Evolutionary conservation across 805 yeast species (phyloP), one percentile per base, ranked within the genome.

Genomic region (Candida dajiaensis): DNA sequence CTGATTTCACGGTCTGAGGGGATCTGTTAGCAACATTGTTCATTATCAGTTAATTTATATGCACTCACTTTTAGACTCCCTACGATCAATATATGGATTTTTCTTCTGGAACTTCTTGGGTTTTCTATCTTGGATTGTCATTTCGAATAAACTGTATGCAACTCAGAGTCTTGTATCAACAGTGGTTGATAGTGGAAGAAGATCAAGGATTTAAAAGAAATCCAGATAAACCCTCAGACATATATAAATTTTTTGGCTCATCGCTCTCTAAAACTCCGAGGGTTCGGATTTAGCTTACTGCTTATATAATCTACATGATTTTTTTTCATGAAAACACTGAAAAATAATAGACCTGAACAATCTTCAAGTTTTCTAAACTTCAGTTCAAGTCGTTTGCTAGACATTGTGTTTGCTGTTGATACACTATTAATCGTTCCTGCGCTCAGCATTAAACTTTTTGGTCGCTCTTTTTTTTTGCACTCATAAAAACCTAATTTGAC

Each of bases 1-100:
- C 84, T 83, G 57, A 90, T 90, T 50, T 89, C 97, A 45, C 77
- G 74, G 16, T 69, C 71, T 59, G n/a, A 13, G 7, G n/a, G 57
- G 50, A 57, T 56, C 38, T 62, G 46, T 59, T 69, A 46, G 45
- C 26, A 41, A 13, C 28, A 5, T 16, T n/a, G 33, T 20, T 28
- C 26, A 7, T 9, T 21, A 37, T 21, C 28, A 11, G 4, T 20
- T n/a, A 29, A 15, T 15, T 35, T 15, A 22, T 26, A 25, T 16
- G 9, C 33, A 46, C 55, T 25, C 16, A 53, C 56, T 49, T 38
- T 58, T 57, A 4, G 59, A 54, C 46, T 57, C 61, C 31, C 55
- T 48, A 42, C 57, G 49, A 38, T 57, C 58, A 4, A 56, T 33
- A 25, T 55, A 58, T 4, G 59, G 59, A 38, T 58, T 55, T 47